Evolutionary conservation across 2,329 filamentous ascomycete species (phyloP), one percentile per base, ranked within the genome.

Genomic region (Chaetomium sp.): DNA sequence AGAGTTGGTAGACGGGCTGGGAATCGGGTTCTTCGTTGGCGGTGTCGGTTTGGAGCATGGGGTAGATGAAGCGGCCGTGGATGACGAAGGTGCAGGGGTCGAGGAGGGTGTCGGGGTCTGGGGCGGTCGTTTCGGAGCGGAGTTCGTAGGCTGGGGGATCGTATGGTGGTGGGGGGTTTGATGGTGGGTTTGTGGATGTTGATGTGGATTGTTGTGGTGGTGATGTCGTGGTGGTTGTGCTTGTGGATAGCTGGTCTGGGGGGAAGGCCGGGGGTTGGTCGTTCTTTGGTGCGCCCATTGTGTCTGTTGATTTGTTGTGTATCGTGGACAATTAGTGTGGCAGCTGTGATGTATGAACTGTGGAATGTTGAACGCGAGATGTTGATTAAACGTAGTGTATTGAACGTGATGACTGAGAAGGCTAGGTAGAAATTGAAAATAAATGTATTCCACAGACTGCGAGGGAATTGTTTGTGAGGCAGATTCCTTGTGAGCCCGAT

Each of bases 1-100:
- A 58, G 14, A 61, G 59, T 41, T 60, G 49, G 49, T 64, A 62
- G 34, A 44, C 19, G 4, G 61, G 59, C 1, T 53, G 35, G 2
- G 59, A 56, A 41, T 49, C 40, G 14, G 57, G 32, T 2, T 49
- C 47, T 46, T 40, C 46, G 4, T 42, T 36, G 35, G 51, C 1
- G 10, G 11, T 11, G 6, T 52, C 45, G 14, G 56, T 43, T 45
- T 56, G 54, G 49, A 58, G 46, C 49, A 56, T 37, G 11, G 56
- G 52, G 52, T 57, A 59, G 56, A 60, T 52, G 53, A 56, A 58
- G 38, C 52, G 59, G 45, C 59, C 59, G 33, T 57, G 56, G 36
- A 64, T 36, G 47, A 57, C 48, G 9, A 58, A 55, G 19, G 37
- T 44, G 27, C 44, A 37, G 2, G 62, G 60, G 7, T 48, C 56